A percentile compares a stretch with the other conserved stretches of the same genome.
Conservation (phyloP, 305 asterid genomes). For the Solanum hybrid region DNA sequence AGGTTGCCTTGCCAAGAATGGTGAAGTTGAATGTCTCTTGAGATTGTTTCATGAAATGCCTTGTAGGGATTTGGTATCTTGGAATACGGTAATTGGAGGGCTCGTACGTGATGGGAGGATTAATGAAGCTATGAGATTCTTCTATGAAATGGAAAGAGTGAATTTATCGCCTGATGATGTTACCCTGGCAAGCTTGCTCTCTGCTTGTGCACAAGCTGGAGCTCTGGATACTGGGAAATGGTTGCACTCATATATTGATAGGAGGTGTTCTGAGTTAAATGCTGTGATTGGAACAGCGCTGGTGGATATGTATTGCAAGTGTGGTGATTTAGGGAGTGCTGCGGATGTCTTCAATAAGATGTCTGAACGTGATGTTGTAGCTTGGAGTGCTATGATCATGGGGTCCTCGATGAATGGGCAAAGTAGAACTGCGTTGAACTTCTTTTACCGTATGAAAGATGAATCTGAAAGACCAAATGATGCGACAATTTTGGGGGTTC, state of each 20-base stretch:
- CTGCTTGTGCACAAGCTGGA: conserved; percentile 75
- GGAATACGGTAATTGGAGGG: conserved; percentile 72
- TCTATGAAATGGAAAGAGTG: conserved; percentile 50
- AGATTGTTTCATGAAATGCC: conserved; percentile 45
- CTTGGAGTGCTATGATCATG: conserved; percentile 22
- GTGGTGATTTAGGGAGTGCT: conserved; percentile 15
- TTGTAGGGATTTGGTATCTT: conserved; percentile 45
- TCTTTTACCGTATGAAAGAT: conserved; percentile 13
- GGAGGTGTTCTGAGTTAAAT: conserved; percentile 38
- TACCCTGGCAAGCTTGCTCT: conserved; percentile 53
- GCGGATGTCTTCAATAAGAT: conserved; percentile 7
- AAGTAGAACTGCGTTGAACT: conserved; percentile 9
- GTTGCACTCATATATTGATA: conserved; percentile 67
- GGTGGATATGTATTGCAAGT: conserved; percentile 16
- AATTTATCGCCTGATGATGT: conserved; percentile 46
- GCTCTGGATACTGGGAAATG: conserved; percentile 59
- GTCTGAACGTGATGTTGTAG: conserved; percentile 11
- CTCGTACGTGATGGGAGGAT: conserved; percentile 56
- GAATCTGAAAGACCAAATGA: conserved; percentile 16
- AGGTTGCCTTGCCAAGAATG: conserved; percentile 12
- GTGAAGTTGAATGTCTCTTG: conserved; percentile 11
- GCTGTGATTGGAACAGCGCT: conserved; percentile 48
- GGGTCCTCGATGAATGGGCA: conserved; percentile 20
- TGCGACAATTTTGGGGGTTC: conserved; percentile 16
- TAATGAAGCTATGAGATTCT: conserved; percentile 53